Evolutionary conservation across 2,329 filamentous ascomycete species (phyloP), one percentile per base, ranked within the genome.

Genomic region (Orbilia javanica): DNA sequence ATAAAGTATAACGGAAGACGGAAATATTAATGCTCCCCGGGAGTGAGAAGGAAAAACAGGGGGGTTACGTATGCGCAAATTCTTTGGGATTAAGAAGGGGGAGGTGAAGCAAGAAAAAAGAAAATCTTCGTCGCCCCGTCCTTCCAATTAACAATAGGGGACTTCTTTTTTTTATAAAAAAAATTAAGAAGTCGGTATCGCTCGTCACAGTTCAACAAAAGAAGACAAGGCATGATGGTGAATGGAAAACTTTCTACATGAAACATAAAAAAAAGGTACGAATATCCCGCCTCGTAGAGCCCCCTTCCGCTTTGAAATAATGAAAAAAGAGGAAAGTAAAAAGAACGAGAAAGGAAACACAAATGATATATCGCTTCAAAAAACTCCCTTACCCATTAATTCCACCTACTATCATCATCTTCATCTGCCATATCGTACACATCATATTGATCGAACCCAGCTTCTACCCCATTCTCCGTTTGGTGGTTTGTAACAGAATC

Each of bases 371-470:
- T 44, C n/a, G 42, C 25, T 36, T 20, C n/a, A 36, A 44, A 44
- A 20, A 44, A 44, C 52, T 57, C 52, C 31, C n/a, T 57, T 63
- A 34, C 25, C n/a, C 13, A 53, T 77, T 57, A 76, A 36, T 42
- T 71, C 73, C 73, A 77, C 25, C 73, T 52, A 27, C 57, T 57
- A 55, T 69, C 66, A 22, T 71, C 73, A 36, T 77, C 69, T 13
- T 55, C 73, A 44, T 77, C 73, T 18, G 73, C 73, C 73, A 77
- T 77, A 77, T 77, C 73, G 18, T 71, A 77, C 73, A 71, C 73
- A 67, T 77, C 72, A 44, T 77, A 77, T 27, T 66, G 65, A 57
- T 60, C 66, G 44, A 71, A 53, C 15, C 62, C 50, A 20, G 25
- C 20, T 4, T 64, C 66, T 22, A 18, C 48, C 3, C 55, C 44